A percentile compares a stretch with the other conserved stretches of the same genome.
Evolutionary conservation across 257 asterid species (phyloP).

Genomic region (Solanum sitiens): DNA sequence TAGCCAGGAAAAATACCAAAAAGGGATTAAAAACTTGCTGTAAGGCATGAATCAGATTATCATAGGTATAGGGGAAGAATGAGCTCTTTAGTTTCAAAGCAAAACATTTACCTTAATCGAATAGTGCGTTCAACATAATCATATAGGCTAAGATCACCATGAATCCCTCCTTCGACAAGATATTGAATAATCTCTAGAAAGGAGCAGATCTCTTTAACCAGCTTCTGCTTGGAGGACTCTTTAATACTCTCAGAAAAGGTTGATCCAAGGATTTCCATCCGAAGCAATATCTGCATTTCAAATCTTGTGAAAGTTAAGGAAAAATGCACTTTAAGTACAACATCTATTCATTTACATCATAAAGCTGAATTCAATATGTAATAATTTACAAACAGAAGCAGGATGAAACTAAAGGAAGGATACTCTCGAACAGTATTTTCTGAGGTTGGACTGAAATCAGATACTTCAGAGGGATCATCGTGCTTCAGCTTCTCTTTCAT

Average conservation of each 20-base stretch:
- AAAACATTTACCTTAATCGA: constrained; percentile 53
- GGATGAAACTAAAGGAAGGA: constrained; percentile 23
- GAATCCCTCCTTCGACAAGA: constrained; percentile 86
- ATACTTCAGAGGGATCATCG: constrained; percentile 6
- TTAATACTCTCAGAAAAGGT: constrained; percentile 29
- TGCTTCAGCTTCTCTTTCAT: constrained; percentile 48
- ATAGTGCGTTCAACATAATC: constrained; percentile 78
- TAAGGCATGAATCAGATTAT: neutral
- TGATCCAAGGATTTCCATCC: constrained; percentile 74
- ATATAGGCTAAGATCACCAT: constrained; percentile 63
- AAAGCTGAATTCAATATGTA: neutral
- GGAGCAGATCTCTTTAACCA: constrained; percentile 80
- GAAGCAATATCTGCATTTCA: constrained; percentile 88
- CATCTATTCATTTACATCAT: neutral
- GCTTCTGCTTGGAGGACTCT: constrained; percentile 53
- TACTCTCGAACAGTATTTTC: constrained; percentile 70
- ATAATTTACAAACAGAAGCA: neutral
- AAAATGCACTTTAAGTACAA: constrained; percentile 1
- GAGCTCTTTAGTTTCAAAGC: neutral
- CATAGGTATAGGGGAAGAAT: neutral
- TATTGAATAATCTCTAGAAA: constrained; percentile 77
- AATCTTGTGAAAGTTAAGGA: constrained; percentile 56
- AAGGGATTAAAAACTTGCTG: neutral
- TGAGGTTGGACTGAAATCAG: constrained; percentile 21
- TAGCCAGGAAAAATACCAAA: neutral